Percentiles rank a stretch among this genome's conserved stretches.
Evolutionary conservation across 2,329 filamentous ascomycete species (phyloP).

Genomic region (Scedosporium minutisporum): DNA sequence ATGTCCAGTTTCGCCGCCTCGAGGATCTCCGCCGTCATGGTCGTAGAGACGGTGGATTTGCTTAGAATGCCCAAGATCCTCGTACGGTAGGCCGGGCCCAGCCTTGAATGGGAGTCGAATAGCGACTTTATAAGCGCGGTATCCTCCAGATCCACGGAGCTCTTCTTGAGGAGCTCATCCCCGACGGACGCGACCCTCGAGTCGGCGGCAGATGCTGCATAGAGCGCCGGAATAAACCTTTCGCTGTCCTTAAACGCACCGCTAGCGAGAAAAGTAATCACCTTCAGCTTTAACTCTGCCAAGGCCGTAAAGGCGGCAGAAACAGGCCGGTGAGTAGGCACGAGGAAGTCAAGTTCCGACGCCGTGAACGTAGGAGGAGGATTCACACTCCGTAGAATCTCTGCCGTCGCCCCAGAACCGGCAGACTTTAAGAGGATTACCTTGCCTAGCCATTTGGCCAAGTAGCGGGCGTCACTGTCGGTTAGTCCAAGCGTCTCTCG

Average conservation of each 20-base stretch:
- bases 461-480: conserved; percentile 58
- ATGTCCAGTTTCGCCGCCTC: conserved; percentile 48
- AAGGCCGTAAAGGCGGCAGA: conserved; percentile 11
- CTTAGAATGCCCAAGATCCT: conserved; percentile 67
- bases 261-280: conserved; percentile 66
- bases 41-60: conserved; percentile 66
- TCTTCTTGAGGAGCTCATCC: conserved; percentile 80
- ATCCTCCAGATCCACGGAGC: conserved; percentile 65
- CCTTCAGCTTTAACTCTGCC: conserved; percentile 44
- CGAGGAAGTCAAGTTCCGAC: conserved; percentile 61
- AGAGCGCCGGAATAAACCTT: conserved; percentile 73
- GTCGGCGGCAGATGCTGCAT: conserved; percentile 74
- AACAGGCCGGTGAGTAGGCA: conserved; percentile 39
- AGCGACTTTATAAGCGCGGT: conserved; percentile 51
- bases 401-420: conserved; percentile 13
- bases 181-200: conserved; percentile 74
- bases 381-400: conserved; percentile 1
- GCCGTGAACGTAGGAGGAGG: conserved; percentile 42
- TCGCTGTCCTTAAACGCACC: conserved; percentile 78
- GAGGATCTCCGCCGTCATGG: conserved; percentile 57
- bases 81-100: conserved; percentile 64
- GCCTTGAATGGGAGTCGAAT: conserved; percentile 64
- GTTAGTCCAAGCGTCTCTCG: conserved; percentile 58
- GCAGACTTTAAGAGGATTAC: conserved; percentile 53
- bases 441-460: conserved; percentile 67